Evolutionary conservation across 352 stramenopile species (phyloP).

Genomic region (Globisporangium parvum): DNA sequence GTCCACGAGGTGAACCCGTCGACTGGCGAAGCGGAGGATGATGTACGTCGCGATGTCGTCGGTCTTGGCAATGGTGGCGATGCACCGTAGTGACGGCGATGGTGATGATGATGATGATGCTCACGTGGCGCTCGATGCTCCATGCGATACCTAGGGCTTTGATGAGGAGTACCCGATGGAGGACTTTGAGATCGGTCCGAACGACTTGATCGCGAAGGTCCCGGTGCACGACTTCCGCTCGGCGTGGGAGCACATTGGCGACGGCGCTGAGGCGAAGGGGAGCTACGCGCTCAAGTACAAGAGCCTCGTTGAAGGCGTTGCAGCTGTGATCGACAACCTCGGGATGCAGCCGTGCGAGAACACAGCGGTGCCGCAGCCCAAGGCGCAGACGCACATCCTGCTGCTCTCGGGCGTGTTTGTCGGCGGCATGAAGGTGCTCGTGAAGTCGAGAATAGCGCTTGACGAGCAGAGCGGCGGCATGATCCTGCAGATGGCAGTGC

Average conservation of each 20-base stretch:
- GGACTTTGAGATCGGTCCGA: slow-evolving; percentile 92
- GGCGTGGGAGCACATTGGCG: slow-evolving; percentile 94
- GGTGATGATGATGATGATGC: neutral
- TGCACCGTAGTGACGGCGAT: no score
- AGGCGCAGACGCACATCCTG: slow-evolving; percentile 94
- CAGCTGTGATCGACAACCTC: slow-evolving; percentile 94
- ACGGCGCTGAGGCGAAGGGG: slow-evolving; percentile 93
- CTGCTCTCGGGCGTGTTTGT: slow-evolving; percentile 96
- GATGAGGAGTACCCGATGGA: slow-evolving; percentile 99
- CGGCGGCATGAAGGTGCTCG: slow-evolving; percentile 91
- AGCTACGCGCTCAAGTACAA: slow-evolving; percentile 97
- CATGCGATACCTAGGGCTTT: slow-evolving; percentile 61
- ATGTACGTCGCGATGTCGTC: no score
- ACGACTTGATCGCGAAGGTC: slow-evolving; percentile 98
- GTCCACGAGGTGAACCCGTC: slow-evolving; percentile 94
- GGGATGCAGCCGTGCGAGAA: slow-evolving; percentile 97
- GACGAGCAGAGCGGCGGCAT: slow-evolving; percentile 88
- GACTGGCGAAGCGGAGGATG: slow-evolving; percentile 87
- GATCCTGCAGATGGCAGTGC: slow-evolving; percentile 94
- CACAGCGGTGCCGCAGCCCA: slow-evolving; percentile 83
- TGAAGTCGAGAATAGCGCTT: slow-evolving; percentile 94
- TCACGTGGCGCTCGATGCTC: neutral
- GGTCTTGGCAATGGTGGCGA: no score
- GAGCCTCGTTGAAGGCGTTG: slow-evolving; percentile 93
- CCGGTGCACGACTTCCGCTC: slow-evolving; percentile 94